Conservation (phyloP, 2,329 filamentous ascomycete species). For the Aspergillus caelatus region DNA sequence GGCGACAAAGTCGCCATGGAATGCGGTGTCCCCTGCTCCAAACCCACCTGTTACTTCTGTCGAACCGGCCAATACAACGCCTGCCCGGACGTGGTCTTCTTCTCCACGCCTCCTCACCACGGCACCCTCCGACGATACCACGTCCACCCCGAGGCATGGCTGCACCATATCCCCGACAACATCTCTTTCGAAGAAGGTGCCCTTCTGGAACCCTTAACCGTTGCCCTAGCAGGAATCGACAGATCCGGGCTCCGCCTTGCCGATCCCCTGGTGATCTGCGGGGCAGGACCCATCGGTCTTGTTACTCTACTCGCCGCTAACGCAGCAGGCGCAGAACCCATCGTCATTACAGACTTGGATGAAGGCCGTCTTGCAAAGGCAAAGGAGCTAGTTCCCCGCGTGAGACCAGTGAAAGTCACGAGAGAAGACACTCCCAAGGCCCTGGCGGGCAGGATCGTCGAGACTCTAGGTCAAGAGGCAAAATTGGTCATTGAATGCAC, state of each 20-base stretch:
- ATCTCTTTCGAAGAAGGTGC: conserved; percentile 22
- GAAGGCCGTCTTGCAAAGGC: conserved; percentile 20
- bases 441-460: conserved; percentile 15
- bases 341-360: conserved; percentile 24
- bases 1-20: conserved; percentile 23
- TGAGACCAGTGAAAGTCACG: conserved; percentile 11
- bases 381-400: conserved; percentile 22
- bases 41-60: conserved; percentile 21
- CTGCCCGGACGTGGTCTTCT: conserved; percentile 24
- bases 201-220: conserved; percentile 20
- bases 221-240: conserved; percentile 22
- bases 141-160: conserved; percentile 22
- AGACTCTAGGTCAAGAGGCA: conserved; percentile 21
- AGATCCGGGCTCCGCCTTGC: conserved; percentile 19
- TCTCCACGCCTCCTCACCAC: conserved; percentile 24
- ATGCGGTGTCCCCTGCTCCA: conserved; percentile 23
- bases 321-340: conserved; percentile 21
- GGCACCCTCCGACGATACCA: conserved; percentile 24
- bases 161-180: conserved; percentile 20
- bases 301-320: conserved; percentile 22
- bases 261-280: conserved; percentile 22
- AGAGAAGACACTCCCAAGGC: conserved; percentile 12
- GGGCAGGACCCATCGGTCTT: conserved; percentile 22
- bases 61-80: conserved; percentile 22
- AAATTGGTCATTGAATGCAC: conserved; percentile 25